Percentiles rank a stretch among this genome's conserved stretches.
These are phyloP conservation scores for Suillus hirtellus DNA, from an alignment of 768 basidiomycete genomes.

Conservation along the genomic window DNA sequence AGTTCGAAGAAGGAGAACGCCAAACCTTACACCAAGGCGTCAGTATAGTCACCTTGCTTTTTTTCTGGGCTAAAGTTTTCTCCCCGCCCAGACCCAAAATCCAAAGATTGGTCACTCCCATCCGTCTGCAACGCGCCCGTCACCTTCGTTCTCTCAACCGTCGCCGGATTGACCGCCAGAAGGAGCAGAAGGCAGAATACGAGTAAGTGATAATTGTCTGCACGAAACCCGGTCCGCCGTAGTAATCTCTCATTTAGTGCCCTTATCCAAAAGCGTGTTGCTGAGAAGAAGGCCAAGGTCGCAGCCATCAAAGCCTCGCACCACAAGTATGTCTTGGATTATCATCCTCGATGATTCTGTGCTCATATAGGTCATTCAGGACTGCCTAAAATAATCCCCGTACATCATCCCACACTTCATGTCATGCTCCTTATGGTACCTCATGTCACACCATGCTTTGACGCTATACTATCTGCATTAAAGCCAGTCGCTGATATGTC, in stretches of 20 bases:
- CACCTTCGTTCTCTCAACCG: conserved; percentile 88
- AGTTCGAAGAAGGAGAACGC: conserved; percentile 85
- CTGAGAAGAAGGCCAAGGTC: conserved; percentile 91
- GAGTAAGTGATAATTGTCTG: conserved; percentile 50
- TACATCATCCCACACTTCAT: conserved; percentile 8
- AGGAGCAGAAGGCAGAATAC: conserved; percentile 94
- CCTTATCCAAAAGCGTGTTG: conserved; percentile 83
- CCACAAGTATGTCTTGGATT: conserved; percentile 55
- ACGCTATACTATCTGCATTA: conserved; percentile 17
- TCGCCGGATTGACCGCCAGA: conserved; percentile 85
- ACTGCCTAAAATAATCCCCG: conserved; percentile 12
- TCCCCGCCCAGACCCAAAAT: conserved; percentile 76
- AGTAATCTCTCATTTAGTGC: conserved; percentile 37
- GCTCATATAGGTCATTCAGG: conserved; percentile 1
- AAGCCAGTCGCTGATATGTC: conserved; percentile 7
- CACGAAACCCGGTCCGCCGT: background rate
- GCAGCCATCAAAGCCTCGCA: conserved; percentile 87
- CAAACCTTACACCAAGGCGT: conserved; percentile 98
- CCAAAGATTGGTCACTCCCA: conserved; percentile 92
- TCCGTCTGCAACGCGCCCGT: conserved; percentile 95
- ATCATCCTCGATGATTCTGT: background rate
- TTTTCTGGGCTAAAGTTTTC: conserved; percentile 9
- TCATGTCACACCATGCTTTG: conserved; percentile 16
- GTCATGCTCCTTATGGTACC: conserved; percentile 15
- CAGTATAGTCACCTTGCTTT: conserved; percentile 34